These are phyloP conservation scores for Echria macrotheca DNA, from an alignment of 495 filamentous ascomycete genomes.

Conservation along the genomic window DNA sequence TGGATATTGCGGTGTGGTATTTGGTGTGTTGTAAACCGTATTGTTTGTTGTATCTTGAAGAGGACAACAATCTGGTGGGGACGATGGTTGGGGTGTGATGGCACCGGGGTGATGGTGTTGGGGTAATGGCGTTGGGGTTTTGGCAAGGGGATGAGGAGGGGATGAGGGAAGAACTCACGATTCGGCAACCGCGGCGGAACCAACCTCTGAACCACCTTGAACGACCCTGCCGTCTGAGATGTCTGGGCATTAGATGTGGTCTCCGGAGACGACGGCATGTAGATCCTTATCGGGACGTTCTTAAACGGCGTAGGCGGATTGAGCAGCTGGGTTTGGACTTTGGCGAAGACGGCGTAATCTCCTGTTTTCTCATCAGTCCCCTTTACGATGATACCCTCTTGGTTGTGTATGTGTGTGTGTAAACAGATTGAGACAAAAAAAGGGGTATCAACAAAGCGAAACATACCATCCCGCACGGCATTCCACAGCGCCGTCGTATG, in stretches of 20 bases:
- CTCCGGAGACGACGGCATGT: conserved; percentile 67
- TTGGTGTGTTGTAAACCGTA: no score
- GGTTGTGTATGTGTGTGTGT: background rate
- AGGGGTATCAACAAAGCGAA: background rate
- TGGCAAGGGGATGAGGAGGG: background rate
- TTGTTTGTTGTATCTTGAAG: no score
- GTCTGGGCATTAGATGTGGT: conserved; percentile 25
- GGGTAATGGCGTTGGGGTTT: no score
- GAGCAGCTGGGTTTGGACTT: conserved; percentile 72
- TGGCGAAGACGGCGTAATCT: conserved; percentile 64
- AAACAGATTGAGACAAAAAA: conserved; percentile 2
- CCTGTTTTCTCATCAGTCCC: conserved; percentile 43
- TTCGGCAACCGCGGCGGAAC: conserved; percentile 44
- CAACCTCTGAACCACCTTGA: conserved; percentile 66
- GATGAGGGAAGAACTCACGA: conserved; percentile 24
- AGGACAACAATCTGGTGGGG: no score
- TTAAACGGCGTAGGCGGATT: conserved; percentile 68
- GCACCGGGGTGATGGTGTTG: no score
- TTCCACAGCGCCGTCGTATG: conserved; percentile 85
- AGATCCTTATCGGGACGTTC: conserved; percentile 80
- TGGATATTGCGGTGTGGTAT: no score
- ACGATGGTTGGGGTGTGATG: no score
- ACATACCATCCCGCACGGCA: conserved; percentile 70
- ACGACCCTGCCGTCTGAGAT: conserved; percentile 40
- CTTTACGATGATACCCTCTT: background rate